Evolutionary conservation across 768 basidiomycete species (phyloP).

Genomic region (Pleurotus pulmonarius): DNA sequence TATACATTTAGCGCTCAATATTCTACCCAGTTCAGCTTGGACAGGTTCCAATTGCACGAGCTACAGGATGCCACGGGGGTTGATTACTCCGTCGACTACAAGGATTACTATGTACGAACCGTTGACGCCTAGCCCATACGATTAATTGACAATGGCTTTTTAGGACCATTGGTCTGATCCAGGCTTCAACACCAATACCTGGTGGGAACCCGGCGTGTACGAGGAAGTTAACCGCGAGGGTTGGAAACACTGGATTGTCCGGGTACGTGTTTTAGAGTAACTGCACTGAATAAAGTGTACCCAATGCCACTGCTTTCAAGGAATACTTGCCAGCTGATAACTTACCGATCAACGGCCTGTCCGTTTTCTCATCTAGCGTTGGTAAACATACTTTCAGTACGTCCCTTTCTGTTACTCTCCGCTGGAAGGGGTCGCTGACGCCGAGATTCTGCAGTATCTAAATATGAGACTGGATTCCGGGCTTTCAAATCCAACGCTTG

Average conservation of each 20-base stretch:
- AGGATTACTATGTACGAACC: not conserved
- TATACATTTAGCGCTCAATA: not conserved
- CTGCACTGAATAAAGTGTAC: not conserved
- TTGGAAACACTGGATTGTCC: slow-evolving; percentile 3
- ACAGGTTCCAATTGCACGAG: not conserved
- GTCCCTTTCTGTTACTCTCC: not conserved
- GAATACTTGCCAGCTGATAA: slow-evolving; percentile 2
- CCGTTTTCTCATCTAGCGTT: not conserved
- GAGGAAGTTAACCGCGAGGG: not conserved
- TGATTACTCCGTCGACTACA: slow-evolving; percentile 1
- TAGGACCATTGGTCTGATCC: not conserved
- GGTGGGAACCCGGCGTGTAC: slow-evolving; percentile 1
- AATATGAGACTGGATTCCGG: not conserved
- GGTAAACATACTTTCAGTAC: not conserved
- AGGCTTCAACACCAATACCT: not conserved
- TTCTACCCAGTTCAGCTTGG: not conserved
- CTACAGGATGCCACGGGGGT: not conserved
- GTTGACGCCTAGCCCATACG: not conserved
- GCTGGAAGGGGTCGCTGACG: not conserved
- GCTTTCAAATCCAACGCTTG: slow-evolving; percentile 1
- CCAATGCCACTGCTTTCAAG: not conserved
- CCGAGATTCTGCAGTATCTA: not conserved
- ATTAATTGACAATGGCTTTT: not conserved
- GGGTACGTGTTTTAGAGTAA: not conserved
- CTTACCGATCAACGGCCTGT: not conserved